phyloP scores from a whole-genome alignment of 2,329 filamentous ascomycete species.

The Colletotrichum musae region DNA sequence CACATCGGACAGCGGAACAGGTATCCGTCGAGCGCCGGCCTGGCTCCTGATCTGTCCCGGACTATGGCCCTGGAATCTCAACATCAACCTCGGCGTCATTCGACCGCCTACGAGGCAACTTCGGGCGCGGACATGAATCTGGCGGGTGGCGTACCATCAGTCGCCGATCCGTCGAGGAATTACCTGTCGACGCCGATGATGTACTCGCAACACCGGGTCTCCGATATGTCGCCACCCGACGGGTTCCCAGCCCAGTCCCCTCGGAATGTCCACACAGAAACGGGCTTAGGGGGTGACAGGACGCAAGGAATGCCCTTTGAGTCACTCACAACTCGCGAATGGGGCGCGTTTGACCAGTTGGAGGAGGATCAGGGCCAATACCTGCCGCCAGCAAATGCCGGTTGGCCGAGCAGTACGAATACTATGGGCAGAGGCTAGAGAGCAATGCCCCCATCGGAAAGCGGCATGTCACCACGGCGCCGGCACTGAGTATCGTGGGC shows the following conservation, averaged over 20 bases:
- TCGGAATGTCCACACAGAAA: constrained; percentile 29
- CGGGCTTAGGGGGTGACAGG: constrained; percentile 24
- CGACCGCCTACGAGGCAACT: constrained; percentile 33
- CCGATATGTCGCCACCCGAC: constrained; percentile 35
- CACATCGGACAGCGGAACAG: constrained; percentile 16
- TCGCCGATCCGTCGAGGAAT: constrained; percentile 19
- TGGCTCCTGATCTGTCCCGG: constrained; percentile 30
- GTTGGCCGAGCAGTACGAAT: constrained; percentile 24
- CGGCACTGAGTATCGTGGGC: not conserved
- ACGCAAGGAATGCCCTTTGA: constrained; percentile 25
- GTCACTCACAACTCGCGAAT: constrained; percentile 24
- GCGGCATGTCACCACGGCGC: no score
- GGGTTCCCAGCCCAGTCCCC: constrained; percentile 29
- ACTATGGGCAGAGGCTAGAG: constrained; percentile 28
- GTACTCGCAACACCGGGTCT: constrained; percentile 31
- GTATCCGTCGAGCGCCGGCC: constrained; percentile 25
- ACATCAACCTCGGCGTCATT: constrained; percentile 36
- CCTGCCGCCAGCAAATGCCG: constrained; percentile 23
- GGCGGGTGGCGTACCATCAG: constrained; percentile 27
- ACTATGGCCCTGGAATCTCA: constrained; percentile 30
- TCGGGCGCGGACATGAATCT: constrained; percentile 33
- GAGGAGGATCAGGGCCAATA: constrained; percentile 36
- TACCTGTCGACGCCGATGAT: constrained; percentile 34
- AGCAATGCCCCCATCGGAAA: not conserved
- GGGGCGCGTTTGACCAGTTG: constrained; percentile 28